Conservation (phyloP, 2,329 filamentous ascomycete species). For the Tothia fuscella region DNA sequence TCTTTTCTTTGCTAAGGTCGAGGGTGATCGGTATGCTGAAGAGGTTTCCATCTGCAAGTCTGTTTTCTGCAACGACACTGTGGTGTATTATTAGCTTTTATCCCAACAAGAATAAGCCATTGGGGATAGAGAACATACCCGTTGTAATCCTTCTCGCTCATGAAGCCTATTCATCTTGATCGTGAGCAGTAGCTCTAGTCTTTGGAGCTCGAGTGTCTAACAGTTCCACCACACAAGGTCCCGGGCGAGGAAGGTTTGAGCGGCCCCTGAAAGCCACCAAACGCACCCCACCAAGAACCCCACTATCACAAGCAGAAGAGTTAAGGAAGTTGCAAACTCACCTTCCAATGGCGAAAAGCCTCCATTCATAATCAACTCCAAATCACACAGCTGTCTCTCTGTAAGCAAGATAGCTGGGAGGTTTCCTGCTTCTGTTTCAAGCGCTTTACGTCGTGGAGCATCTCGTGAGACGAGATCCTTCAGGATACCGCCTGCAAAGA, state of each 20-base stretch:
- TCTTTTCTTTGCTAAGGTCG: constrained; percentile 63
- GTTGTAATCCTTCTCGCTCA: constrained; percentile 96
- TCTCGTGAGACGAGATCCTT: constrained; percentile 97
- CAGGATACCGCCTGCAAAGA: constrained; percentile 64
- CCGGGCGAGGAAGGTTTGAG: neutral
- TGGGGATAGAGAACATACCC: constrained; percentile 43
- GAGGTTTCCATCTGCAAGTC: constrained; percentile 76
- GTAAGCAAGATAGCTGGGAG: constrained; percentile 75
- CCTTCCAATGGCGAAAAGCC: constrained; percentile 97
- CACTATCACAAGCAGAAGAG: neutral
- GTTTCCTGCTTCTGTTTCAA: constrained; percentile 71
- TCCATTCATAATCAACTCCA: constrained; percentile 93
- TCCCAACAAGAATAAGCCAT: neutral
- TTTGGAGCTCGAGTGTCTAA: neutral
- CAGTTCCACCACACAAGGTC: neutral
- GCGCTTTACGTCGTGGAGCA: constrained; percentile 66
- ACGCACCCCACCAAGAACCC: neutral
- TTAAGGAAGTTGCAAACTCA: constrained; percentile 30
- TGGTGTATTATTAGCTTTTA: neutral
- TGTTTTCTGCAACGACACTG: constrained; percentile 79
- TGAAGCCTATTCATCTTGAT: constrained; percentile 55
- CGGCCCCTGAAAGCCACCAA: neutral
- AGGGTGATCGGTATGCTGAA: constrained; percentile 97
- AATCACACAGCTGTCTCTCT: constrained; percentile 93
- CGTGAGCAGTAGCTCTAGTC: constrained; percentile 2